Evolutionary conservation across 805 yeast genomes (phyloP), one percentile per base, ranked within the genome.

Genomic region (Tetrapisispora fleetii): DNA sequence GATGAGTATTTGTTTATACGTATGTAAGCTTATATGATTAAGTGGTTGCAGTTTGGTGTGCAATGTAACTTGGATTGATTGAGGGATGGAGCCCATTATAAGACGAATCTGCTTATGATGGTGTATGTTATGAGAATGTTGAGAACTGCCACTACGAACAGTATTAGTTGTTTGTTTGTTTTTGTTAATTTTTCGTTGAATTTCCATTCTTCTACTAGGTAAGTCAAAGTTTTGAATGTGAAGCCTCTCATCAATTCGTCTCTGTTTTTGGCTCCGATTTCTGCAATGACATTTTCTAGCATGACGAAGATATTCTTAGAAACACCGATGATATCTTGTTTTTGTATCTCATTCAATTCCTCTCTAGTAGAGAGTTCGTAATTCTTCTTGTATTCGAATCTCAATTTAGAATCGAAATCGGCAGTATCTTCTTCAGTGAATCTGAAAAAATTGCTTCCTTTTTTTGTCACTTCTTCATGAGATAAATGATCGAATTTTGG

Each of bases 361-460:
- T 80, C 76, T 59, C 95, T 76, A 4, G 95, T 86, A 43, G 78
- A 79, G 48, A 85, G 68, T 68, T 86, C 95, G 65, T 81, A 86
- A 55, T 83, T 85, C 55, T 83, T 74, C 68, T 85, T 86, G 69
- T 82, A 87, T 30, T 70, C 63, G 44, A 79, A 66, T 61, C 93
- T 76, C 54, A 86, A 75, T 48, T 73, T 70, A 17, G 43, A 13
- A 40, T 46, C 48, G n/a, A 18, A 27, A 27, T 46, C 48, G 2
- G 48, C 24, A n/a, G 39, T 46, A 57, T 79, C 78, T 58, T 80
- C 85, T 43, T 74, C 75, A 68, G 58, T 60, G 47, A 64, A 64
- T 24, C 60, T 56, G 50, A 60, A 86, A 59, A 86, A 79, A 60
- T 83, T 81, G 1, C 90, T 79, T 18, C 89, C 95, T 55, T 70